Conservation (phyloP, 129 eudicot genomes). For the Pulicaria dysenterica region DNA sequence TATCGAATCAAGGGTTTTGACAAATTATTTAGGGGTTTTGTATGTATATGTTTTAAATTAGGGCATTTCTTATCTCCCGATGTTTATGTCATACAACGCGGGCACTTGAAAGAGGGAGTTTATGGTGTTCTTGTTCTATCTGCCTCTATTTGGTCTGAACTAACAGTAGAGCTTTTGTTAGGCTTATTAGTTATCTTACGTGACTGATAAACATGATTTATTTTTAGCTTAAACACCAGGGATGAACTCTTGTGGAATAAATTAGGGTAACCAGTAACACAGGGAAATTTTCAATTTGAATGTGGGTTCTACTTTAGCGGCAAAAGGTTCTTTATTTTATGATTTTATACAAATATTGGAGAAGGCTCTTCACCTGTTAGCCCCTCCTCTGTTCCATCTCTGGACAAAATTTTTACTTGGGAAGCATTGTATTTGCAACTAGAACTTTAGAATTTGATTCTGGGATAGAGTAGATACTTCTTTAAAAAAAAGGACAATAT, state of each 20-base stretch:
- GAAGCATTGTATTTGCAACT: neutral
- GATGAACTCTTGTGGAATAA: conserved; percentile 1
- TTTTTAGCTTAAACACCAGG: neutral
- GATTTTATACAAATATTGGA: too few relatives aligned
- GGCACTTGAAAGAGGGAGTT: neutral
- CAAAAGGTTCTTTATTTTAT: neutral
- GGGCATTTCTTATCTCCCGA: conserved; percentile 11
- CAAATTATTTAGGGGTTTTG: neutral
- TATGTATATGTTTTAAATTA: conserved; percentile 15
- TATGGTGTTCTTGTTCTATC: neutral
- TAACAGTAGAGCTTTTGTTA: conserved; percentile 9
- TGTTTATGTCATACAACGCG: neutral
- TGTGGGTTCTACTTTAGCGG: neutral
- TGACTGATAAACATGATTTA: conserved; percentile 9
- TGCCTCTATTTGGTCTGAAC: neutral
- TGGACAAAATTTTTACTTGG: too few relatives aligned
- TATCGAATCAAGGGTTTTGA: neutral
- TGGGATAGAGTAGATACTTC: neutral
- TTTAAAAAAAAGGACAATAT: too few relatives aligned
- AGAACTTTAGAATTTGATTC: neutral
- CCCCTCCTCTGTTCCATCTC: too few relatives aligned
- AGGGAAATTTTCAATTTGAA: neutral
- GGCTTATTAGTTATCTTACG: neutral
- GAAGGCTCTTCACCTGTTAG: too few relatives aligned
- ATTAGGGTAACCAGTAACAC: neutral